Conservation (phyloP, 2,329 filamentous ascomycete species). For the Helminthosporium solani region DNA sequence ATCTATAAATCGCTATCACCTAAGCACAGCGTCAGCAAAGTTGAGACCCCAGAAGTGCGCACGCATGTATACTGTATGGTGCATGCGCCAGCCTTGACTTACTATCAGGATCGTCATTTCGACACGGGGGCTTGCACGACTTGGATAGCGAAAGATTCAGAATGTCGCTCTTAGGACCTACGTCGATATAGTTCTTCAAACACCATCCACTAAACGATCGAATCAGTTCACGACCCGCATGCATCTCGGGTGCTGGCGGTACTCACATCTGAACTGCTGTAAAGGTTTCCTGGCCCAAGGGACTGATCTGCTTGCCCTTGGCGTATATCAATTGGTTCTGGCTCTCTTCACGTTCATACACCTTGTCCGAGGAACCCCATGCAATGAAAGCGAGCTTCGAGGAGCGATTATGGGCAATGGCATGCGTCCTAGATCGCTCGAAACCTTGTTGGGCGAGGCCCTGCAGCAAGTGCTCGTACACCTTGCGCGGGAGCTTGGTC, state of each 20-base stretch:
- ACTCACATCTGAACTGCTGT: slow-evolving; percentile 44
- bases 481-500: slow-evolving; percentile 43
- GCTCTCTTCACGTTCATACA: slow-evolving; percentile 50
- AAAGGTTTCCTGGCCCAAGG: slow-evolving; percentile 43
- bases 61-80: too few relatives aligned
- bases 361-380: slow-evolving; percentile 49
- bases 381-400: slow-evolving; percentile 48
- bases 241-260: too few relatives aligned
- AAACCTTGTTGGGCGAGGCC: slow-evolving; percentile 43
- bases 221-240: too few relatives aligned
- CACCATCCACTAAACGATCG: slow-evolving; percentile 42
- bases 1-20: too few relatives aligned
- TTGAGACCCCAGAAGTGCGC: too few relatives aligned
- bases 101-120: too few relatives aligned
- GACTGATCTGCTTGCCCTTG: slow-evolving; percentile 45
- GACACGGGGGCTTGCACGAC: slow-evolving; percentile 28
- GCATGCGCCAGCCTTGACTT: too few relatives aligned
- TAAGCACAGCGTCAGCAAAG: too few relatives aligned
- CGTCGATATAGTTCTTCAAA: slow-evolving; percentile 48
- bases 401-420: slow-evolving; percentile 25
- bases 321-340: slow-evolving; percentile 51
- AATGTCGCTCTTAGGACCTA: slow-evolving; percentile 46
- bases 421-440: slow-evolving; percentile 31
- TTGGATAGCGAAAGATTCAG: slow-evolving; percentile 47
- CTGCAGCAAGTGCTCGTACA: slow-evolving; percentile 50